These are phyloP conservation scores for Solanum okadae DNA, from an alignment of 257 asterid species.

Conservation along the genomic window DNA sequence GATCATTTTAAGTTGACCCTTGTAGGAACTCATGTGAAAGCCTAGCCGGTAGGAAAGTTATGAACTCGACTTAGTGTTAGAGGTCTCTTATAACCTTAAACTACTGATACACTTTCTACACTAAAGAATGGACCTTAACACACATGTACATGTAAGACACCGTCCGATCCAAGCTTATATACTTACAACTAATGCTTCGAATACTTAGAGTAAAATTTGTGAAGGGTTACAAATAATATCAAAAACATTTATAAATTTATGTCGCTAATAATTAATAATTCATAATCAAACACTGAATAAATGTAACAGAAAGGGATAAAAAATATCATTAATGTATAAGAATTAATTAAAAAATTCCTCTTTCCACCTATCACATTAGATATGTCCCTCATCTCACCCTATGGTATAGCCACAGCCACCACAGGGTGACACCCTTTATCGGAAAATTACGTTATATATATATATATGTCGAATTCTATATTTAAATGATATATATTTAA, in stretches of 20 bases:
- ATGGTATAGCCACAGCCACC: too few relatives aligned
- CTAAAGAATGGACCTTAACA: neutral
- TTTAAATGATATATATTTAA: too few relatives aligned
- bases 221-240: neutral
- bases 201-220: neutral
- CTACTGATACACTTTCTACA: neutral
- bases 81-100: neutral
- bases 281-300: neutral
- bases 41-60: neutral
- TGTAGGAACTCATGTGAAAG: neutral
- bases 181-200: neutral
- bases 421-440: too few relatives aligned
- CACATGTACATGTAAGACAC: neutral
- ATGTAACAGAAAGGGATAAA: neutral
- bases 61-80: neutral
- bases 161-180: neutral
- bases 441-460: too few relatives aligned
- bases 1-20: neutral
- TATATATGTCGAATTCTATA: too few relatives aligned
- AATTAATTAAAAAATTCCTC: too few relatives aligned
- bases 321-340: neutral
- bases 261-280: too few relatives aligned
- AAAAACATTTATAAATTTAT: too few relatives aligned
- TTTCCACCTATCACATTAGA: neutral
- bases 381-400: neutral